phyloP scores from a whole-genome alignment of 2,329 filamentous ascomycete species.

The Alternaria angustiovoidea region DNA sequence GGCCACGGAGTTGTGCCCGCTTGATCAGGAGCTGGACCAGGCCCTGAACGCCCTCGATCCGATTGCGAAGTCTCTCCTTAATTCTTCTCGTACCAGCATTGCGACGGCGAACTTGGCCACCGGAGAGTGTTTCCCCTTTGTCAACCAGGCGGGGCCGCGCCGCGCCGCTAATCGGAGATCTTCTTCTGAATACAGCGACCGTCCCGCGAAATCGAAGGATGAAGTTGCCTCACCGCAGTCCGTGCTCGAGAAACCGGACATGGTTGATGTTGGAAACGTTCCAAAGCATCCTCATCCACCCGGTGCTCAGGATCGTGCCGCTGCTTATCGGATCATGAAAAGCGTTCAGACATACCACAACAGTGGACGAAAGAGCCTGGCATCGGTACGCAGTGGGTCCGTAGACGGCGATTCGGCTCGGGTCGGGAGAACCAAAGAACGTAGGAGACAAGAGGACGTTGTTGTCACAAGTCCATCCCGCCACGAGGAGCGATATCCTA shows the following conservation, averaged over 20 bases:
- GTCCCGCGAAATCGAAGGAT: not conserved
- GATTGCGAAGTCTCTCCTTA: not conserved
- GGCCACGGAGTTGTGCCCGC: not conserved
- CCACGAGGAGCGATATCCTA: not conserved
- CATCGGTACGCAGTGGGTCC: not conserved
- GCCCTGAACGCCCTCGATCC: not conserved
- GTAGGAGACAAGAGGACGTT: not conserved
- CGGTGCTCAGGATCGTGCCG: not conserved
- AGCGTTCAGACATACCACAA: not conserved
- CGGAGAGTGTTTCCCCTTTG: not conserved
- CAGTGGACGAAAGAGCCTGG: not conserved
- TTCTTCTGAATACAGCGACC: not conserved
- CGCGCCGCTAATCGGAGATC: not conserved
- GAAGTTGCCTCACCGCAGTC: not conserved
- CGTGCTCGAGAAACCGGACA: not conserved
- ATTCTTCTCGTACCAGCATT: not conserved
- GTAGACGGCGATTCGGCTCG: not conserved
- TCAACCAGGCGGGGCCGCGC: not conserved
- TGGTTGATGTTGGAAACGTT: not conserved
- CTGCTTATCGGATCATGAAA: not conserved
- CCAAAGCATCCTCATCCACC: not conserved
- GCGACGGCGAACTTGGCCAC: not conserved
- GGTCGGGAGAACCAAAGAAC: not conserved
- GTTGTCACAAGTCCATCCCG: not conserved
- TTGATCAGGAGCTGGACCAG: not conserved